Conservation (phyloP, 345 rosid genomes). For the Corymbia maculata region DNA sequence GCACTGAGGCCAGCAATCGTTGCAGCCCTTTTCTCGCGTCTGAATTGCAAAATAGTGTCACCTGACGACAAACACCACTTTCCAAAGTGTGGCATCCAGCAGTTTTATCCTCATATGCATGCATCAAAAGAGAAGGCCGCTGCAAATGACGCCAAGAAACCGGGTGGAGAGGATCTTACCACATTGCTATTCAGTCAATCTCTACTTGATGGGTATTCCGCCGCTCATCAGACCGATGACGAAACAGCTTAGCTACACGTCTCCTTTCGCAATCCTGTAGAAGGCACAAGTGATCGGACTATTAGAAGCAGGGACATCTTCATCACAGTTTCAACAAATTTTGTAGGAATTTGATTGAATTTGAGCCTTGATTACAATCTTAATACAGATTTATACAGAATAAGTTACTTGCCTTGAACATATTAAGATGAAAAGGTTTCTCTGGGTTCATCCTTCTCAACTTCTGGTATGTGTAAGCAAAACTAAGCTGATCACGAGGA, state of each 20-base stretch:
- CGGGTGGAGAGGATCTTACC: neutral
- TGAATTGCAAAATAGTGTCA: neutral
- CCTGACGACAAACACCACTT: neutral
- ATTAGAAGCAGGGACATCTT: neutral
- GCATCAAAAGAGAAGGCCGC: neutral
- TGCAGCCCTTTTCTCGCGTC: neutral
- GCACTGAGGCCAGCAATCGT: neutral
- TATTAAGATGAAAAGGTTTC: constrained; percentile 74
- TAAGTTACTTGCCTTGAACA: constrained; percentile 70
- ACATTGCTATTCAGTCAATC: neutral
- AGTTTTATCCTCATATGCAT: neutral
- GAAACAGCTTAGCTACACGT: constrained; percentile 71
- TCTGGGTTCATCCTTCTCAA: constrained; percentile 69
- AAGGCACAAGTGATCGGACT: neutral
- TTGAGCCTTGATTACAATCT: neutral
- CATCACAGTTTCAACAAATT: neutral
- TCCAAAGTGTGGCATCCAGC: neutral
- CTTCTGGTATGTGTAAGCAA: constrained; percentile 80
- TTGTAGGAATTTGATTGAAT: neutral
- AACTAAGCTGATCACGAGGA: constrained; percentile 97
- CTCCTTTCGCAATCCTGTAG: constrained; percentile 95
- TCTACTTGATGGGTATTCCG: neutral
- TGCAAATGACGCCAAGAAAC: neutral
- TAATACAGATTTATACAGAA: neutral
- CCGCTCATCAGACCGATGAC: constrained; percentile 66